A percentile compares a stretch with the other conserved stretches of the same genome.
Evolutionary conservation across 2,329 filamentous ascomycete genomes (phyloP).

Genomic region (Colletotrichum plurivorum): DNA sequence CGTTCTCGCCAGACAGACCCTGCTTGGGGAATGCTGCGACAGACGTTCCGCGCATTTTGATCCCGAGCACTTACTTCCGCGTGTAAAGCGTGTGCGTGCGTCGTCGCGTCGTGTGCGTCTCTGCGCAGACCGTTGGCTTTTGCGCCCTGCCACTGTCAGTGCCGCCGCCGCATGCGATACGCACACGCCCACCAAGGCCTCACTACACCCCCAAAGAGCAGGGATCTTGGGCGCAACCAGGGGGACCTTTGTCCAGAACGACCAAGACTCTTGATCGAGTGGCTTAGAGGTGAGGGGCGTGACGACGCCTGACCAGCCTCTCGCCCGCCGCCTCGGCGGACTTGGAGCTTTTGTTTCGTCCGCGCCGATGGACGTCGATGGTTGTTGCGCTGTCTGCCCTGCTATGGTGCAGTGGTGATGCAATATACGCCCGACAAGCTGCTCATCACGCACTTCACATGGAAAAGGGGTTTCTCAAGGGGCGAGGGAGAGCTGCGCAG

Average conservation of each 20-base stretch:
- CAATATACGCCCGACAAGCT: conserved; percentile 24
- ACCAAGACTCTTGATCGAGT: conserved; percentile 24
- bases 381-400: conserved; percentile 2
- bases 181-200: not conserved
- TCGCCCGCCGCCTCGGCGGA: conserved; percentile 37
- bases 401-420: conserved; percentile 10
- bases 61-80: not conserved
- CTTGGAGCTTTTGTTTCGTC: conserved; percentile 26
- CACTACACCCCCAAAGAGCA: conserved; percentile 19
- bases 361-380: conserved; percentile 19
- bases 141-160: conserved; percentile 17
- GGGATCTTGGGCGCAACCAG: conserved; percentile 25
- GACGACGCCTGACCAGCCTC: conserved; percentile 27
- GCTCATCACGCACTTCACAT: conserved; percentile 26
- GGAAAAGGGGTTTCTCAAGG: not conserved
- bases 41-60: conserved; percentile 1
- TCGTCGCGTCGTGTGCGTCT: conserved; percentile 6
- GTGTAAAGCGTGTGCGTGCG: conserved; percentile 1
- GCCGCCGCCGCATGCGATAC: conserved; percentile 11
- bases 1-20: conserved; percentile 5
- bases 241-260: conserved; percentile 35
- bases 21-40: conserved; percentile 6
- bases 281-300: conserved; percentile 38
- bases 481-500: not conserved
- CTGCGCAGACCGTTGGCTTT: conserved; percentile 34